Percentiles rank a stretch among this genome's conserved stretches.
These are phyloP conservation scores for Mycena filopes DNA, from an alignment of 768 basidiomycete genomes.

Conservation along the genomic window DNA sequence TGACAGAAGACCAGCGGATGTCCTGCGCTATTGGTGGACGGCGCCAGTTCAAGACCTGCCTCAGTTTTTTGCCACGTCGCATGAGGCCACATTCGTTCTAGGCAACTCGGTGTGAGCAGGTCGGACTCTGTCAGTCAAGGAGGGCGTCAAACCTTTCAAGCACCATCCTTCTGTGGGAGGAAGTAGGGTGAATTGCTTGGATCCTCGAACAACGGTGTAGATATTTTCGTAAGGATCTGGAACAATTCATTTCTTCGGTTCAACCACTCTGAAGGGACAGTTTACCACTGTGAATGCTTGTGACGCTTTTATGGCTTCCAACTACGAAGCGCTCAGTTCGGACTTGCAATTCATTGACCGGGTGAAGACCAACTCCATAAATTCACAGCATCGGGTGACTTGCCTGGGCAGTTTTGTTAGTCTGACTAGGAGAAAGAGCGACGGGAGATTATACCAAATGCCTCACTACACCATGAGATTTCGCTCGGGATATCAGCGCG, in stretches of 20 bases:
- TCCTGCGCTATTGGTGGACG: conserved; percentile 46
- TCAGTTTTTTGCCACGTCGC: conserved; percentile 64
- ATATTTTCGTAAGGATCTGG: conserved; percentile 94
- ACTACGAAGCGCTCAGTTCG: conserved; percentile 42
- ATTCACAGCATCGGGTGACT: conserved; percentile 88
- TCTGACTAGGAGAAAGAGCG: not conserved
- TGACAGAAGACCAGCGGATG: conserved; percentile 87
- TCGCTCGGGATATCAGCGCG: conserved; percentile 75
- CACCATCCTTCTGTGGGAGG: conserved; percentile 93
- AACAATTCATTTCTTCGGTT: not conserved
- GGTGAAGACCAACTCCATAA: conserved; percentile 66
- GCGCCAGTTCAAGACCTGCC: conserved; percentile 42
- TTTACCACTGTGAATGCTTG: conserved; percentile 88
- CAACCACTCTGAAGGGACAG: not conserved
- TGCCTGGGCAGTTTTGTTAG: conserved; percentile 49
- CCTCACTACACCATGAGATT: conserved; percentile 80
- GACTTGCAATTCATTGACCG: not conserved
- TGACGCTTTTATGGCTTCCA: conserved; percentile 78
- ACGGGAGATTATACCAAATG: conserved; percentile 65
- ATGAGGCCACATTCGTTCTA: conserved; percentile 73
- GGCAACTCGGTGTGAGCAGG: conserved; percentile 10
- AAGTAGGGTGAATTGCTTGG: conserved; percentile 86
- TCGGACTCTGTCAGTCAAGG: no score
- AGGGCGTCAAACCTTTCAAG: conserved; percentile 87
- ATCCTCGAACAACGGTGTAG: conserved; percentile 86